Percentiles rank a stretch among this genome's conserved stretches.
Conservation (phyloP, 768 basidiomycete species). For the Termitomyces sp. region DNA sequence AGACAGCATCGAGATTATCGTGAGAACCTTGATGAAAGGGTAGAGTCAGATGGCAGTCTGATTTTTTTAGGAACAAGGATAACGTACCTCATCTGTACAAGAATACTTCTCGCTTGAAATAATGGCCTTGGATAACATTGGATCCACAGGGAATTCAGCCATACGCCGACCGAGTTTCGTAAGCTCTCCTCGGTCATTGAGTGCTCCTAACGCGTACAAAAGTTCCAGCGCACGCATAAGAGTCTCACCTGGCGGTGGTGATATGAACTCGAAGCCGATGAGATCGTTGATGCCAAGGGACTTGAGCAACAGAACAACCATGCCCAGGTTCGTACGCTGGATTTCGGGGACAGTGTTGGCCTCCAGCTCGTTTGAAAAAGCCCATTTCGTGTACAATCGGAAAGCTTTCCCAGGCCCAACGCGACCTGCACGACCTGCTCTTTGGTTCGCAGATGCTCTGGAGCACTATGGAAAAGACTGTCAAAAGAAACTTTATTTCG, state of each 20-base stretch:
- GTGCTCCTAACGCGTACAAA: constrained; percentile 91
- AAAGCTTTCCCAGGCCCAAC: constrained; percentile 98
- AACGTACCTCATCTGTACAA: constrained; percentile 90
- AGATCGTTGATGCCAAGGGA: constrained; percentile 98
- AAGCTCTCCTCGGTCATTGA: constrained; percentile 94
- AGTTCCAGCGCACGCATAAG: constrained; percentile 93
- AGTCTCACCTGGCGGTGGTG: constrained; percentile 97
- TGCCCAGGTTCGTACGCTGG: constrained; percentile 95
- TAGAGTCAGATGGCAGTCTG: not conserved
- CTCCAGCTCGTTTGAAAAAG: constrained; percentile 92
- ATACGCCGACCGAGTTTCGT: constrained; percentile 97
- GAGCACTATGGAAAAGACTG: constrained; percentile 65
- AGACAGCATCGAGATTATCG: constrained; percentile 96
- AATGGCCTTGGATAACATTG: constrained; percentile 95
- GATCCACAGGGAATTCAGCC: constrained; percentile 99
- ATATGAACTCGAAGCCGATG: constrained; percentile 97
- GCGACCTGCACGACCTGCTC: constrained; percentile 95
- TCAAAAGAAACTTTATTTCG: not conserved
- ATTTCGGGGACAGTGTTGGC: constrained; percentile 98
- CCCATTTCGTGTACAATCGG: constrained; percentile 99
- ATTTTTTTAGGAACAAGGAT: not conserved
- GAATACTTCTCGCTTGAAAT: constrained; percentile 92
- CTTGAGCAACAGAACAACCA: constrained; percentile 93
- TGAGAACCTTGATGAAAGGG: constrained; percentile 63
- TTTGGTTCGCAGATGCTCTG: constrained; percentile 93